Base-by-base conservation (phyloP, 78 protist genomes). In the Fonticula alba region DNA sequence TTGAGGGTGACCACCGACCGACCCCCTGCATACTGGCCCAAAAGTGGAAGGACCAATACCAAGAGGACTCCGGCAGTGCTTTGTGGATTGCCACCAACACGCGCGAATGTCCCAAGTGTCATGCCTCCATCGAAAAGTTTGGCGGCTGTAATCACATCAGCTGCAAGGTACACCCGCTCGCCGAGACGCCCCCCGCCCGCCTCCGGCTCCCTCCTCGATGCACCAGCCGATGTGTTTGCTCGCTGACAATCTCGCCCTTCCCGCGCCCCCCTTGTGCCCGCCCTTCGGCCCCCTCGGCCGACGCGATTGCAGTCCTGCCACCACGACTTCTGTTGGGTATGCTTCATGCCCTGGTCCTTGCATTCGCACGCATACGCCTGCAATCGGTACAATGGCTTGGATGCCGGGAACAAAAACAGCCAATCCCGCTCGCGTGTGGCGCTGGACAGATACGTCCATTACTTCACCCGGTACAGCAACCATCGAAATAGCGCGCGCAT, bases 121-220 rank as follows among this genome's bases (percentile, higher is more conserved):
- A 37, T 26, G 33, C 57, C 0, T 29, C 54, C 31, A 82, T 82
- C 33, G 88, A 86, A 52, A 86, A 86, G 72, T 76, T 74, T 49
- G 85, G 84, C n/a, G 91, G 91, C 13, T 86, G 91, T 71, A 86
- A 86, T 46, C 91, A 86, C 73, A 82, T 86, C 80, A 69, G 31
- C n/a, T 80, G 84, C 33, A 38, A 38, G 43, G 43, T 38, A 7
- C 43, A 7, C 43, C 17, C 3, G 43, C 43, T 9, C 7, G 43
- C 43, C 3, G 17, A 9, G 17, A 9, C 43, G 43, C 7, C 43
- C 17, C 43, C 3, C 43, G 43, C 7, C 43, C 17, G 17, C 17
- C 43, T 38, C 43, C 43, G 43, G 43, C 43, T 38, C 17, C 3
- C 17, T 38, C 17, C 43, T 3, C 43, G 43, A n/a, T n/a, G n/a